Evolutionary conservation across 805 yeast genomes (phyloP), one percentile per base, ranked within the genome.

Genomic region (Starmerella cellae): DNA sequence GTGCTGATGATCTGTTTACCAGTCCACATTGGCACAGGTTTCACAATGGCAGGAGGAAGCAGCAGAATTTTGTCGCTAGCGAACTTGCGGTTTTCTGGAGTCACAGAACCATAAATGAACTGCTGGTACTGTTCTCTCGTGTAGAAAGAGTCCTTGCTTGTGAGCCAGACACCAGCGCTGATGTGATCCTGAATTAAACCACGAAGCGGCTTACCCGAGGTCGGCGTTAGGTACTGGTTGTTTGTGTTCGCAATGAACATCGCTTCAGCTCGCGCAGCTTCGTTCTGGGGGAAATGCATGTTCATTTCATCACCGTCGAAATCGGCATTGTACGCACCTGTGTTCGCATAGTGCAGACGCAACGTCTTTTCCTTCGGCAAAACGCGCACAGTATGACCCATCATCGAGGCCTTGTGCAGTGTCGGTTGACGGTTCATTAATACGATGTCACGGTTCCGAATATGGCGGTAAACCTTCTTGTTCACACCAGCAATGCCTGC

Each of bases 271-370:
- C 87, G 78, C 9, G 97, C 98, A 54, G 83, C 82, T 66, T 88
- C 96, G 63, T 82, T 85, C 67, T 88, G 98, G 22, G 98, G 98
- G 71, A 88, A 88, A 67, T 88, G 98, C 95, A 88, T 81, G 62
- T 88, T 88, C 98, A 88, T 88, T 69, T 88, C 98, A 65, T 88
- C 98, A 70, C 98, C 98, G 66, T 88, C 98, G 57, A 91, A 88
- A 73, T 88, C 98, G 31, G 97, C 97, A 62, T 88, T 88, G 66
- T 88, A 91, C 35, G 98, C 96, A 66, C 96, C 96, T 35, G 98
- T 91, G 64, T 91, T 91, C 56, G 99, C 99, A 64, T 91, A 91
- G 63, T 91, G 99, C 63, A 91, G 69, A 59, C 99, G 76, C 55
- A 91, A 69, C 3, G 98, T 93, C 69, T 91, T 91, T 60, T 91